A percentile compares a stretch with the other conserved stretches of the same genome.
Evolutionary conservation across 2,329 filamentous ascomycete genomes (phyloP).

Genomic region (Emergomyces pasteurianus): DNA sequence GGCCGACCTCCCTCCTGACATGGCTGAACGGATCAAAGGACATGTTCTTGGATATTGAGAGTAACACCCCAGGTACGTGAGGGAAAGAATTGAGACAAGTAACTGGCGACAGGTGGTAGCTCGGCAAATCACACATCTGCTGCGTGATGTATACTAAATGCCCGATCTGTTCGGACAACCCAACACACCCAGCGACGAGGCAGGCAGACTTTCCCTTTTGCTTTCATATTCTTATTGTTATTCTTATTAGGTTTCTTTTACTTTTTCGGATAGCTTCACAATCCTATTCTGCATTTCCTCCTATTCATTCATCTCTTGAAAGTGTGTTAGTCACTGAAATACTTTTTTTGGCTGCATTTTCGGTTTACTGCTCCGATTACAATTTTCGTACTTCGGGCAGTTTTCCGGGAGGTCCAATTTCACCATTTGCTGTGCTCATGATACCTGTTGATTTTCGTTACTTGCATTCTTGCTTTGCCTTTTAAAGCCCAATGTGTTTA

Average conservation of each 20-base stretch:
- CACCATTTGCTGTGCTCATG: background rate
- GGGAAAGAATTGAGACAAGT: background rate
- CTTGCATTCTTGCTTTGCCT: background rate
- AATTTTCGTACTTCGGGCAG: no score
- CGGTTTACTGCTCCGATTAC: background rate
- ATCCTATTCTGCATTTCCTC: background rate
- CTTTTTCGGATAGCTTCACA: background rate
- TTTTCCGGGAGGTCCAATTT: no score
- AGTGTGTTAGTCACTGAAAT: background rate
- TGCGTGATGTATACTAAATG: background rate
- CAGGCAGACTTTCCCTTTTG: background rate
- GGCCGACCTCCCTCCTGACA: constrained; percentile 62
- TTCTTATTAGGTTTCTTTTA: background rate
- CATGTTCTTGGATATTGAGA: constrained; percentile 51
- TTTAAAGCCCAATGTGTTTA: background rate
- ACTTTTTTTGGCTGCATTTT: background rate
- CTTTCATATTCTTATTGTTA: background rate
- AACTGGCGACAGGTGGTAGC: background rate
- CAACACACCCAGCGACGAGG: background rate
- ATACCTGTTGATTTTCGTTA: background rate
- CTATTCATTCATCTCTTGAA: background rate
- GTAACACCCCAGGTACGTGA: background rate
- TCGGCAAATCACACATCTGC: background rate
- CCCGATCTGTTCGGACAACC: no score
- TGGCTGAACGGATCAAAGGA: constrained; percentile 52